Conservation (phyloP, 2,329 filamentous ascomycete species). For the Cyphellophora attinorum region DNA sequence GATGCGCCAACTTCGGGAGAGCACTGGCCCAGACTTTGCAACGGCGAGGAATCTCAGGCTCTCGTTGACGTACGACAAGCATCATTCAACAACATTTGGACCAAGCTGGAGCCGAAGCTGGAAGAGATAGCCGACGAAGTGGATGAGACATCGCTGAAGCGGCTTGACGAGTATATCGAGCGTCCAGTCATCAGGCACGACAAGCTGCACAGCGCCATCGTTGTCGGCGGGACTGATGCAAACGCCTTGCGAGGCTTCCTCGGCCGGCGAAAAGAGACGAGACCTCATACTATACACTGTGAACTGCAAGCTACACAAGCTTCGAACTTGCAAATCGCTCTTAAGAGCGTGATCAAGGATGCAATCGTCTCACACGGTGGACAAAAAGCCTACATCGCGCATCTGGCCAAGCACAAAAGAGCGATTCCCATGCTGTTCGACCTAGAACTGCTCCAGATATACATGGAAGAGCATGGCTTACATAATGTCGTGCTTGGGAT, state of each 20-base stretch:
- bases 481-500: slow-evolving; percentile 33
- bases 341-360: slow-evolving; percentile 36
- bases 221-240: slow-evolving; percentile 9
- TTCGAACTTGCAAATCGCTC: slow-evolving; percentile 33
- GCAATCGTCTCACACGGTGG: slow-evolving; percentile 29
- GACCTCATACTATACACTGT: slow-evolving; percentile 21
- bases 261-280: background rate
- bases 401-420: slow-evolving; percentile 28
- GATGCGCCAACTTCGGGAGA: slow-evolving; percentile 9
- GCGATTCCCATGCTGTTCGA: slow-evolving; percentile 35
- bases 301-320: slow-evolving; percentile 34
- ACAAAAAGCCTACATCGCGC: slow-evolving; percentile 28
- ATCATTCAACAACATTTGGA: slow-evolving; percentile 30
- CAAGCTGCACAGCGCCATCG: slow-evolving; percentile 10
- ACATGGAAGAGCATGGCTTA: slow-evolving; percentile 26
- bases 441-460: slow-evolving; percentile 34
- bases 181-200: background rate
- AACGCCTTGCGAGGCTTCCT: slow-evolving; percentile 7
- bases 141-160: slow-evolving; percentile 28
- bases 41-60: slow-evolving; percentile 26
- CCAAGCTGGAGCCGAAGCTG: slow-evolving; percentile 27
- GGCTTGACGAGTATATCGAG: slow-evolving; percentile 19
- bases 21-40: slow-evolving; percentile 29
- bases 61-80: slow-evolving; percentile 26
- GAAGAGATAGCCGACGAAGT: slow-evolving; percentile 29